Percentiles rank a stretch among this genome's conserved stretches.
These are phyloP conservation scores for Andrographis paniculata DNA, from an alignment of 305 asterid genomes.

Conservation along the genomic window DNA sequence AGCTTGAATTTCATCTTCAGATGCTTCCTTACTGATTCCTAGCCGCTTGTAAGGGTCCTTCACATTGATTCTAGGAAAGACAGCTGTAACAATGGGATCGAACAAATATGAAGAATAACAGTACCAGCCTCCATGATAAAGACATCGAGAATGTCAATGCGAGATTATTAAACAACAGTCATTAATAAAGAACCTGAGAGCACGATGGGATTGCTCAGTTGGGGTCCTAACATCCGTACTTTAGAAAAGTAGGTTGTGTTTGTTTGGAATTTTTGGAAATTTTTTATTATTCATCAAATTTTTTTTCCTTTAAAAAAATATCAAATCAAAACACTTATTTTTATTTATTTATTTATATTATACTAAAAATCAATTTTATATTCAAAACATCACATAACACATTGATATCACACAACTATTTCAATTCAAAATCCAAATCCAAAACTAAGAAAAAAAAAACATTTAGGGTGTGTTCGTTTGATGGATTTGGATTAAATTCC, in stretches of 20 bases:
- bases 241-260: too few species aligned
- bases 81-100: slow-evolving; percentile 31
- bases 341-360: too few species aligned
- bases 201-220: not conserved
- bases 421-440: too few species aligned
- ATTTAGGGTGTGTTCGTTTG: too few species aligned
- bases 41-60: slow-evolving; percentile 82
- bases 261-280: not conserved
- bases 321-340: too few species aligned
- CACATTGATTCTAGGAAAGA: slow-evolving; percentile 77
- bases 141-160: slow-evolving; percentile 1
- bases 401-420: too few species aligned
- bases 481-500: too few species aligned
- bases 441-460: too few species aligned
- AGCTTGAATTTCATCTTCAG: slow-evolving; percentile 76
- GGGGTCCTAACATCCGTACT: not conserved
- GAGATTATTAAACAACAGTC: not conserved
- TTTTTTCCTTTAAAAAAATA: too few species aligned
- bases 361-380: too few species aligned
- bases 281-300: not conserved
- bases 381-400: too few species aligned
- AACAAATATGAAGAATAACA: slow-evolving; percentile 14
- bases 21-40: slow-evolving; percentile 79
- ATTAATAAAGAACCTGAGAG: not conserved
- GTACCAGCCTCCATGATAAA: not conserved